Evolutionary conservation across 1,139 yeast species (phyloP).

Genomic region (Suhomyces maxii): DNA sequence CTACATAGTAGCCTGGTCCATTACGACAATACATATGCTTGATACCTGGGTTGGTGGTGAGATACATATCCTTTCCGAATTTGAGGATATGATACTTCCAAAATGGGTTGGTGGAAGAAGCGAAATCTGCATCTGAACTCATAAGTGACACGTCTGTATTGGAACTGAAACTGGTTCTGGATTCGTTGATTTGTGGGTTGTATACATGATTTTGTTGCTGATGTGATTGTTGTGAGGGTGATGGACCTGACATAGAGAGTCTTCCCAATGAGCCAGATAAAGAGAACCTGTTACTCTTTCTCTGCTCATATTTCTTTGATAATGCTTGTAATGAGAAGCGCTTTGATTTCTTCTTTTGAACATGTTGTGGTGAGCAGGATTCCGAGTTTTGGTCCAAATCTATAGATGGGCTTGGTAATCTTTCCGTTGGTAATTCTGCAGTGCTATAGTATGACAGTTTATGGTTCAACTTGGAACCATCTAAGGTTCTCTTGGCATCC

Average conservation of each 20-base stretch:
- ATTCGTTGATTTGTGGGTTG: slow-evolving; percentile 1
- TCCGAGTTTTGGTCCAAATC: slow-evolving; percentile 5
- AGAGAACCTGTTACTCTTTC: slow-evolving; percentile 9
- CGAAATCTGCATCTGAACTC: slow-evolving; percentile 12
- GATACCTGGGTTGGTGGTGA: slow-evolving; percentile 60
- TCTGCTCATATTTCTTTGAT: not conserved
- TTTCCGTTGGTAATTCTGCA: slow-evolving; percentile 10
- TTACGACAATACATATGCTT: slow-evolving; percentile 55
- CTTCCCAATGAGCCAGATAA: slow-evolving; percentile 12
- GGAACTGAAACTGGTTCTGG: slow-evolving; percentile 13
- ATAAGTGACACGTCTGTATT: slow-evolving; percentile 8
- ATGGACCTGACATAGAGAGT: slow-evolving; percentile 3
- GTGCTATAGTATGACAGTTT: slow-evolving; percentile 18
- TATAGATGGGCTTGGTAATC: slow-evolving; percentile 18
- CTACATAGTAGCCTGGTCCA: slow-evolving; percentile 59
- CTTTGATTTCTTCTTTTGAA: slow-evolving; percentile 9
- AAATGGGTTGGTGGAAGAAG: slow-evolving; percentile 30
- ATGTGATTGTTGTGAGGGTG: not conserved
- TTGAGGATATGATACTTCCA: slow-evolving; percentile 63
- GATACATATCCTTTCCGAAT: slow-evolving; percentile 50
- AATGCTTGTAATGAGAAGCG: slow-evolving; percentile 14
- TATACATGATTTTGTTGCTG: slow-evolving; percentile 1
- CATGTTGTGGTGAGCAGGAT: slow-evolving; percentile 1
- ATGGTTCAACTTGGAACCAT: slow-evolving; percentile 6
- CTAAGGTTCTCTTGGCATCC: slow-evolving; percentile 13